These are phyloP conservation scores for Ophiosphaerella korrae DNA, from an alignment of 2,329 filamentous ascomycete genomes.

Conservation along the genomic window DNA sequence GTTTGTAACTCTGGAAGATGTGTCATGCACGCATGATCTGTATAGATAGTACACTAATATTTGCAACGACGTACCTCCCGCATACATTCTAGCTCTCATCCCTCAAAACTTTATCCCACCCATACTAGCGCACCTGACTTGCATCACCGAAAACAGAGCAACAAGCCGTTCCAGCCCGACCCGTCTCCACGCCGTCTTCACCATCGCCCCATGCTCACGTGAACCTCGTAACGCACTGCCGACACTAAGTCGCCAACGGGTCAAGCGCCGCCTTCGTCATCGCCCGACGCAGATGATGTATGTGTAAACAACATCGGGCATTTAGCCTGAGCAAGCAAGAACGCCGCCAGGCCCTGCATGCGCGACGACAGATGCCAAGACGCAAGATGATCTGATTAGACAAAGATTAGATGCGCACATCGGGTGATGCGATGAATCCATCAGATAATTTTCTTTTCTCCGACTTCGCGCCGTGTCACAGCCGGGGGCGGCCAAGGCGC, in stretches of 20 bases:
- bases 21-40: background rate
- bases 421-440: constrained; percentile 13
- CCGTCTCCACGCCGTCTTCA: too few relatives aligned
- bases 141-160: too few relatives aligned
- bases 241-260: background rate
- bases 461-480: constrained; percentile 17
- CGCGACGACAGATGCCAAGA: constrained; percentile 4
- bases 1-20: background rate
- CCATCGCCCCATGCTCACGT: background rate
- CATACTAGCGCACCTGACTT: background rate
- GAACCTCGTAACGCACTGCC: background rate
- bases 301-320: constrained; percentile 16
- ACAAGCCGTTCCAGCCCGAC: too few relatives aligned
- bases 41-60: background rate
- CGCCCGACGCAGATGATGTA: constrained; percentile 14
- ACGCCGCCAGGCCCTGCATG: constrained; percentile 26
- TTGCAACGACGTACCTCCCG: background rate
- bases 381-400: constrained; percentile 38
- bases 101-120: background rate
- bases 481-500: constrained; percentile 16
- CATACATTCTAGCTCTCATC: background rate
- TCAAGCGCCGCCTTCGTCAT: constrained; percentile 36
- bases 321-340: constrained; percentile 28
- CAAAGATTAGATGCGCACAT: constrained; percentile 5
- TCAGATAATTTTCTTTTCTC: constrained; percentile 6